Conservation (phyloP, 139 green algal species). For the Nannochloris sp. region DNA sequence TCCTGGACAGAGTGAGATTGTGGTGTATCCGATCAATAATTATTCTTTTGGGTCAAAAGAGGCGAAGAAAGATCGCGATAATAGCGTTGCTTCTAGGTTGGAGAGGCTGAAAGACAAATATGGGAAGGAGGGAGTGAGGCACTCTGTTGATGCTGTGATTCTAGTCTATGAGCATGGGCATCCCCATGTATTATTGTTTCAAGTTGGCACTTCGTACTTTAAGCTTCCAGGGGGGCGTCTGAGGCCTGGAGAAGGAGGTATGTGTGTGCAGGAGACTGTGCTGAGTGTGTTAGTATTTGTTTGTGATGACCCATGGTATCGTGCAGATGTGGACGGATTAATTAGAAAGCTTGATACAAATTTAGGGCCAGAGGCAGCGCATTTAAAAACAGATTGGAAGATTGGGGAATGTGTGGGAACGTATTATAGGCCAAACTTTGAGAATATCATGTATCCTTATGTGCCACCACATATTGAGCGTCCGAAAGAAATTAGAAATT, state of each 20-base stretch:
- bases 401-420: constrained; percentile 24
- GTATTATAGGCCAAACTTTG: constrained; percentile 76
- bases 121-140: constrained; percentile 66
- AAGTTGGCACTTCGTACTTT: constrained; percentile 68
- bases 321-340: constrained; percentile 78
- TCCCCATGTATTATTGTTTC: constrained; percentile 86
- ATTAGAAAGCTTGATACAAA: constrained; percentile 74
- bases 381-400: constrained; percentile 30
- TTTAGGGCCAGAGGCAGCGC: constrained; percentile 49
- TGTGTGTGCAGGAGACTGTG: background rate
- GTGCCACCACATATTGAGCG: constrained; percentile 86
- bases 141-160: constrained; percentile 79
- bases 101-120: constrained; percentile 69
- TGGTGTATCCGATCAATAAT: constrained; percentile 69
- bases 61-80: constrained; percentile 69
- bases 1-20: constrained; percentile 28
- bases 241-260: constrained; percentile 84
- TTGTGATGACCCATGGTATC: background rate
- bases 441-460: constrained; percentile 92
- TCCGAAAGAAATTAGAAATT: constrained; percentile 83
- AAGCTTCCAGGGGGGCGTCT: constrained; percentile 83
- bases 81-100: constrained; percentile 44
- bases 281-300: background rate
- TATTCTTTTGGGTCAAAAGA: constrained; percentile 88
- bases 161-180: constrained; percentile 87